Evolutionary conservation across 225 moss, liverwort and hornwort species (phyloP).

Genomic region (Marchantia polymorpha): DNA sequence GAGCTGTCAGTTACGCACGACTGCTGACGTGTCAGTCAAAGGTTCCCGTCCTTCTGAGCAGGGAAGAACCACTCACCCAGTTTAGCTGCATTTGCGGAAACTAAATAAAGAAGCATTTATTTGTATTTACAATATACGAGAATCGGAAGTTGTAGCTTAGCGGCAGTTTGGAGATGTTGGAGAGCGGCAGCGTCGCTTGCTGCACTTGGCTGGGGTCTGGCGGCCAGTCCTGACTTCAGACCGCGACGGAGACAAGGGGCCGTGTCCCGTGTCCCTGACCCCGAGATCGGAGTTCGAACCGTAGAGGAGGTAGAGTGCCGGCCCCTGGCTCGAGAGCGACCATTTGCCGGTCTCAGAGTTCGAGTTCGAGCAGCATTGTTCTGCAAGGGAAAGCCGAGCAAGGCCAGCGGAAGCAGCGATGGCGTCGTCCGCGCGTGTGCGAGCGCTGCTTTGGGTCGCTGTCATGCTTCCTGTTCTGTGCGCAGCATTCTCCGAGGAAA

Average conservation of each 20-base stretch:
- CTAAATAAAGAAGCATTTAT: too few species aligned
- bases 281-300: neutral
- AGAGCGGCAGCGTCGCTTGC: too few species aligned
- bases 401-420: conserved; percentile 26
- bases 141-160: too few species aligned
- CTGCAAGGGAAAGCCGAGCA: neutral
- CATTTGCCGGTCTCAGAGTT: neutral
- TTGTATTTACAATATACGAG: too few species aligned
- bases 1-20: neutral
- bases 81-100: too few species aligned
- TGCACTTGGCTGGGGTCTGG: too few species aligned
- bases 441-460: conserved; percentile 32
- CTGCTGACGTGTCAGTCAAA: neutral
- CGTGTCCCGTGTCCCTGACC: too few species aligned
- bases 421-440: conserved; percentile 39
- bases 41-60: neutral
- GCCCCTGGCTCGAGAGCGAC: neutral
- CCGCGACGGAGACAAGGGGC: neutral
- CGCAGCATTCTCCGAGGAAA: conserved; percentile 64
- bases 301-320: neutral
- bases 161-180: too few species aligned
- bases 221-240: neutral
- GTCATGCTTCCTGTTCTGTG: conserved; percentile 52
- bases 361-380: neutral
- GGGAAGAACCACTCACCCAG: too few species aligned